phyloP scores from a whole-genome alignment of 495 filamentous ascomycete species.

The Elaphomyces granulatus region DNA sequence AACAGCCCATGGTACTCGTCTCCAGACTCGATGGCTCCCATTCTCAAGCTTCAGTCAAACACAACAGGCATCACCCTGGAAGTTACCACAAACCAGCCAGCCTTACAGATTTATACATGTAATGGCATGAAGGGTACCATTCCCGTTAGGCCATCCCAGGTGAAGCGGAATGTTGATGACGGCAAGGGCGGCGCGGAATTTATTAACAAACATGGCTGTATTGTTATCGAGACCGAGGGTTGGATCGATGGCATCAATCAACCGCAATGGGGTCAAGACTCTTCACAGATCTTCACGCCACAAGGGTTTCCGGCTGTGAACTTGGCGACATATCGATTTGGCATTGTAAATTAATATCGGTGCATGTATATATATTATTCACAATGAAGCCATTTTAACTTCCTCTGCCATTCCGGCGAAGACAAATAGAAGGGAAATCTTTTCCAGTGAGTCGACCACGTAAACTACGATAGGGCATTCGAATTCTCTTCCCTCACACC shows the following conservation, averaged over 20 bases:
- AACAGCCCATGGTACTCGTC: conserved; percentile 49
- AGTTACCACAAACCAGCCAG: conserved; percentile 59
- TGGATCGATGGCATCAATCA: conserved; percentile 77
- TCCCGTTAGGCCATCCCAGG: conserved; percentile 37
- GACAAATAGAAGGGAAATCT: no score
- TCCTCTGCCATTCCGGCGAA: no score
- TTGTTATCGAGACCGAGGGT: conserved; percentile 47
- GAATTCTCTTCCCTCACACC: no score
- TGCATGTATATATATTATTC: no score
- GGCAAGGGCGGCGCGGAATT: conserved; percentile 23
- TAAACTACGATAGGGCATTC: no score
- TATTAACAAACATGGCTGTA: conserved; percentile 51
- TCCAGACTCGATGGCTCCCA: conserved; percentile 42
- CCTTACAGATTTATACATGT: conserved; percentile 67
- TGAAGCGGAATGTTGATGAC: conserved; percentile 32
- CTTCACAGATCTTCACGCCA: conserved; percentile 49
- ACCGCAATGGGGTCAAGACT: conserved; percentile 53
- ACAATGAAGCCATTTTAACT: no score
- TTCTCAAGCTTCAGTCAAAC: conserved; percentile 43
- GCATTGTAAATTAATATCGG: no score
- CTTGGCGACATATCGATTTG: conserved; percentile 51
- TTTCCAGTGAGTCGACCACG: no score
- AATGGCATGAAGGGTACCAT: conserved; percentile 55
- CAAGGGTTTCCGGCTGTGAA: conserved; percentile 46
- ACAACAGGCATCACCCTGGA: conserved; percentile 57